phyloP scores from a whole-genome alignment of 108 stramenopile species.

The Cyclotella baltica region DNA sequence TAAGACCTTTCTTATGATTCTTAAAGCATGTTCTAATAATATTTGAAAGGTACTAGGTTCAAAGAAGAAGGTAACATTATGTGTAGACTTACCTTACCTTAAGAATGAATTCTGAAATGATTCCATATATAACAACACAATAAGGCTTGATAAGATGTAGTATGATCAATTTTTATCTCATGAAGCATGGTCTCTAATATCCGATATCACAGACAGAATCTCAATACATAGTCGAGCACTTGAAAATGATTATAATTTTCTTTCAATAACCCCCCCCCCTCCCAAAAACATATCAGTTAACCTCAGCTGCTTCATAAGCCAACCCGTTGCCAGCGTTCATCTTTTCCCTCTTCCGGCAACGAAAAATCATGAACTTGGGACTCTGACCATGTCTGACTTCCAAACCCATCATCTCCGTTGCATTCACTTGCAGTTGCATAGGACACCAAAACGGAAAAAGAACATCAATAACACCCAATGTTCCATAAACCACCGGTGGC shows the following conservation, averaged over 20 bases:
- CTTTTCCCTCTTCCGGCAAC: conserved; percentile 31
- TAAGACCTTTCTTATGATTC: no score
- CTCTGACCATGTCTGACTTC: conserved; percentile 52
- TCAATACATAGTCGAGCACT: conserved; percentile 44
- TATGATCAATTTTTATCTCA: not conserved
- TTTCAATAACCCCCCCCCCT: conserved; percentile 50
- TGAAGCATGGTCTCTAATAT: conserved; percentile 41
- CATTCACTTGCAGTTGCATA: conserved; percentile 47
- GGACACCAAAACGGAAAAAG: conserved; percentile 67
- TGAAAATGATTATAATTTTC: conserved; percentile 47
- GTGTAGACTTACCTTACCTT: no score
- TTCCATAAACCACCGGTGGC: conserved; percentile 51
- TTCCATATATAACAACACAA: no score
- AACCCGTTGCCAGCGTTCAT: conserved; percentile 40
- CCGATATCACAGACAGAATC: conserved; percentile 49
- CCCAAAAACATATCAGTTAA: conserved; percentile 53
- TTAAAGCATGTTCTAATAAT: no score
- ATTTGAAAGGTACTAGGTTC: no score
- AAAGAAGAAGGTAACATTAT: no score
- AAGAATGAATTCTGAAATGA: no score
- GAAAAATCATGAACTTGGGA: conserved; percentile 36
- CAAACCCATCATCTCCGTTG: conserved; percentile 55
- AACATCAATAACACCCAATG: conserved; percentile 51
- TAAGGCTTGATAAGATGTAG: no score
- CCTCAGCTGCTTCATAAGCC: conserved; percentile 56